Evolutionary conservation across 192 early-diverging fungal species (phyloP), one percentile per base, ranked within the genome.

Genomic region (Radiomyces spectabilis): DNA sequence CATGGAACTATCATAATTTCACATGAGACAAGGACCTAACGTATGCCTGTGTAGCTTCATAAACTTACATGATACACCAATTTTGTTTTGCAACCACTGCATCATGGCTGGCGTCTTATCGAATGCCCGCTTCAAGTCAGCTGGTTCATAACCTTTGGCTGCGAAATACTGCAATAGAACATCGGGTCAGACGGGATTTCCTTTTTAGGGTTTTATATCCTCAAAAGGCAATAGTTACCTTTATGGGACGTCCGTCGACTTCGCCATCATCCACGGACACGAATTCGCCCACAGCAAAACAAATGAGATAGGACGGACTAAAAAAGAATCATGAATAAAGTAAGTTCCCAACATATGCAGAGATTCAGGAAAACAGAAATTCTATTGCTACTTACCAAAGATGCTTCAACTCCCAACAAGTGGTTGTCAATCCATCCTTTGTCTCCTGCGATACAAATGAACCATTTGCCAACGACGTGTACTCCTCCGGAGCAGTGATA

Each of bases 221-320:
- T 13, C 32, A 26, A 0, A n/a, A 38, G 25, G 33, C n/a, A n/a
- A n/a, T n/a, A 55, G 0, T 42, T 40, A 61, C 59, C 59, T 71
- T 73, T 32, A 76, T 61, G 7, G 66, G 67, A n/a, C 65, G 57
- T n/a, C 64, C 71, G 35, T 69, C 60, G 5, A 74, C 74, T 6
- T 67, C 53, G 8, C 55, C 63, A 56, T 77, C 77, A 18, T 63
- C 69, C 15, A 66, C 68, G 1, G 39, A 37, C 19, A 69, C 52
- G 30, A 75, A 69, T 32, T 78, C 73, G 27, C 78, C 78, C 15
- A 77, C 73, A 33, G 74, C 74, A 47, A 71, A 59, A 52, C 72
- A 72, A 32, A 75, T 67, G 25, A 77, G 44, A 57, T 80, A 77
- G 5, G 70, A 71, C 19, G 78, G 77, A 34, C 77, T 62, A 21